Percentiles rank a stretch among this genome's conserved stretches.
Evolutionary conservation across 2,329 filamentous ascomycete genomes (phyloP).

Genomic region (Sporothrix brasiliensis): DNA sequence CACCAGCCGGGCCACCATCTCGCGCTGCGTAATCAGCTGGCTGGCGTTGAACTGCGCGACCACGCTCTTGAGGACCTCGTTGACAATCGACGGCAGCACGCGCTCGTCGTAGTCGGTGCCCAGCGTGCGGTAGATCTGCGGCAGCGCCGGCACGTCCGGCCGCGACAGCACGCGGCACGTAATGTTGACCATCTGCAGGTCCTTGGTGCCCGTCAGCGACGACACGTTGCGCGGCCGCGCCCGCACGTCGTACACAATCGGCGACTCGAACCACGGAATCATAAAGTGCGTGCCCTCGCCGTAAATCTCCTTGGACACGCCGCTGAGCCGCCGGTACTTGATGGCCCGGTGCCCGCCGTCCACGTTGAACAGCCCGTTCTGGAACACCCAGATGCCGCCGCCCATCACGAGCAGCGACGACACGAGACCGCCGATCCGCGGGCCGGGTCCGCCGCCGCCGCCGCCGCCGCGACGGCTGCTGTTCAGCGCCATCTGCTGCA

Average conservation of each 20-base stretch:
- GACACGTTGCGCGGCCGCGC: conserved; percentile 96
- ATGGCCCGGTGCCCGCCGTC: conserved; percentile 98
- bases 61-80: conserved; percentile 98
- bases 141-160: conserved; percentile 87
- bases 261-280: conserved; percentile 96
- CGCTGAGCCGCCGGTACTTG: conserved; percentile 91
- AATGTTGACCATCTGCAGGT: conserved; percentile 99
- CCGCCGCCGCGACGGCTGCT: conserved; percentile 46
- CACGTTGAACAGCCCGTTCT: conserved; percentile 74
- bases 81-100: conserved; percentile 96
- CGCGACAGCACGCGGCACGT: conserved; percentile 93
- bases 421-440: conserved; percentile 48
- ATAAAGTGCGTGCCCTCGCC: conserved; percentile 92
- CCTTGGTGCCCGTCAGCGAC: conserved; percentile 96
- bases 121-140: conserved; percentile 98
- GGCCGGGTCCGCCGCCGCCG: conserved; percentile 47
- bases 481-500: conserved; percentile 54
- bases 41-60: conserved; percentile 98
- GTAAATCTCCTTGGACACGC: conserved; percentile 97
- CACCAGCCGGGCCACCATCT: conserved; percentile 89
- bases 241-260: conserved; percentile 95
- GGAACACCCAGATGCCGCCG: conserved; percentile 56
- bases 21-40: conserved; percentile 97
- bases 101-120: conserved; percentile 98
- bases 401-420: conserved; percentile 50